These are phyloP conservation scores for Solanum arcanum DNA, from an alignment of 257 asterid genomes.

Conservation along the genomic window DNA sequence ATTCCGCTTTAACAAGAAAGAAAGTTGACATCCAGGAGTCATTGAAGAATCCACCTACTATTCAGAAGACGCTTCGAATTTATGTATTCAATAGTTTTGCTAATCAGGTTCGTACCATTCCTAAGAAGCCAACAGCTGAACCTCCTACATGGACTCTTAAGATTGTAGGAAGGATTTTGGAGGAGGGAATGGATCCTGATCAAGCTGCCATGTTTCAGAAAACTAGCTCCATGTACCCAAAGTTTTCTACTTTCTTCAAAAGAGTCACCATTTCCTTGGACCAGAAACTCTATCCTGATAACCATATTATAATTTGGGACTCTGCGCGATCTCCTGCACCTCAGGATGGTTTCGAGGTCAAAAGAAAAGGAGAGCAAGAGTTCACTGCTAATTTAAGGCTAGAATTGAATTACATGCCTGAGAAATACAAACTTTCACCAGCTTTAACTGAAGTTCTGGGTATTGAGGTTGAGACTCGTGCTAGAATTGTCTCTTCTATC, in stretches of 20 bases:
- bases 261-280: constrained; percentile 83
- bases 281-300: constrained; percentile 81
- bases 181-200: constrained; percentile 88
- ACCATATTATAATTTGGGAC: constrained; percentile 89
- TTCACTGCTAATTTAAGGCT: constrained; percentile 65
- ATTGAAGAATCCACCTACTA: constrained; percentile 56
- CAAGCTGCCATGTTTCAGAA: constrained; percentile 80
- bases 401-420: constrained; percentile 88
- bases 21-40: constrained; percentile 95
- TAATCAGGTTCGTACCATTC: constrained; percentile 63
- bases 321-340: constrained; percentile 75
- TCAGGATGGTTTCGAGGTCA: constrained; percentile 98
- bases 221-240: constrained; percentile 59
- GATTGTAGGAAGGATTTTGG: constrained; percentile 84
- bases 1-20: constrained; percentile 80
- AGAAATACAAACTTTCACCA: constrained; percentile 73
- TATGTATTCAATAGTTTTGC: constrained; percentile 86
- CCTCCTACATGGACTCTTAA: constrained; percentile 96
- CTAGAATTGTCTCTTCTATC: constrained; percentile 79
- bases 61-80: constrained; percentile 81
- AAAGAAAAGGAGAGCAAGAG: constrained; percentile 92
- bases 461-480: constrained; percentile 85
- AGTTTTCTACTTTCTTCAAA: constrained; percentile 81
- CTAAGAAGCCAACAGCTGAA: constrained; percentile 81
- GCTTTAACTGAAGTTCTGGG: constrained; percentile 77